Percentiles rank a stretch among this genome's conserved stretches.
phyloP scores from a whole-genome alignment of 495 filamentous ascomycete genomes.

The Aspergillus ostianus region DNA sequence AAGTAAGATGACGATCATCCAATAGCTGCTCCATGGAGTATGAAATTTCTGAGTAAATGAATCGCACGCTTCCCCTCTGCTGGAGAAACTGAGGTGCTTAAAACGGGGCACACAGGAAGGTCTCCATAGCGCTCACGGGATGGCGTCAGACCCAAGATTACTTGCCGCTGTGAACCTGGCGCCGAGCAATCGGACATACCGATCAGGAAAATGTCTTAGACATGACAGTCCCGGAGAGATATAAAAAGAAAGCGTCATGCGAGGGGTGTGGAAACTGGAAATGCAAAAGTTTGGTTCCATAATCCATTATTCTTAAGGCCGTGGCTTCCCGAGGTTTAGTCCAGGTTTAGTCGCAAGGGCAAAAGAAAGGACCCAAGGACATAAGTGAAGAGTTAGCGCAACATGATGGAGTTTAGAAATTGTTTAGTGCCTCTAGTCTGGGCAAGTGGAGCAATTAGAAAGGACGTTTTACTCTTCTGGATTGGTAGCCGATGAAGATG shows the following conservation, averaged over 20 bases:
- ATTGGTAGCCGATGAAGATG: too few relatives aligned
- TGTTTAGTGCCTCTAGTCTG: neutral
- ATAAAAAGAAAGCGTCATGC: neutral
- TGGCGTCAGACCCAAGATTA: neutral
- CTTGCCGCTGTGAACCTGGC: neutral
- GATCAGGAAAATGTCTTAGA: neutral
- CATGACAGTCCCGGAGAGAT: neutral
- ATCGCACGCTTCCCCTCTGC: neutral
- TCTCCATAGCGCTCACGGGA: neutral
- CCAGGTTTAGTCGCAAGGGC: neutral
- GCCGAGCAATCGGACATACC: neutral
- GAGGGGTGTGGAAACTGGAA: neutral
- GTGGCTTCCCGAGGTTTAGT: neutral
- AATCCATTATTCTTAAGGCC: neutral
- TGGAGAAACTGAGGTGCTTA: neutral
- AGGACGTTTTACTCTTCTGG: neutral
- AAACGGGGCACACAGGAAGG: neutral
- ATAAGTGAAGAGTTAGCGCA: neutral
- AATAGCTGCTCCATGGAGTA: neutral
- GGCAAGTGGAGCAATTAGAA: neutral
- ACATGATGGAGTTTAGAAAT: neutral
- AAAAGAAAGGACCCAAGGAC: neutral
- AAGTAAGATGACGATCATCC: slow-evolving; percentile 10
- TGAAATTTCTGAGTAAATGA: neutral
- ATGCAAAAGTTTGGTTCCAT: neutral